These are phyloP conservation scores for Lactifluus hygrophoroides DNA, from an alignment of 768 basidiomycete species.

Conservation along the genomic window DNA sequence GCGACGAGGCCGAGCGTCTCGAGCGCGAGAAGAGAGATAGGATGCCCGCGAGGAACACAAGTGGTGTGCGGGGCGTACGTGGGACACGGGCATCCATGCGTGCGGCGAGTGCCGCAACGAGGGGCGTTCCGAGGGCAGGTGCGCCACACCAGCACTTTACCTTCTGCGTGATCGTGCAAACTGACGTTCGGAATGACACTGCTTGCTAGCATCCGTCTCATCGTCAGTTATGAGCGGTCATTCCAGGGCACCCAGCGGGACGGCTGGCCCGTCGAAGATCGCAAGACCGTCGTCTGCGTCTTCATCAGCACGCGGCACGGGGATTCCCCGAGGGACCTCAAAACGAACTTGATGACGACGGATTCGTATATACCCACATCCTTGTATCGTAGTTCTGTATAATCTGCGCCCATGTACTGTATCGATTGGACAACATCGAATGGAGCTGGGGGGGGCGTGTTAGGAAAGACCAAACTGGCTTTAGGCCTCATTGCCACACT, in stretches of 20 bases:
- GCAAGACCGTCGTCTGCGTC: conserved; percentile 12
- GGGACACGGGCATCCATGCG: conserved; percentile 62
- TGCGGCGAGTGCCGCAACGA: conserved; percentile 30
- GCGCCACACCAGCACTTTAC: neutral
- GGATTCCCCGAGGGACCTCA: conserved; percentile 8
- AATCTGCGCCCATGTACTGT: conserved; percentile 7
- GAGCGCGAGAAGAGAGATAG: conserved; percentile 42
- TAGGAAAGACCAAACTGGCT: neutral
- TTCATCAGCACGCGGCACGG: conserved; percentile 10
- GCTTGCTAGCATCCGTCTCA: neutral
- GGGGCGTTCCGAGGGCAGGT: conserved; percentile 13
- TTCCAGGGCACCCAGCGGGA: neutral
- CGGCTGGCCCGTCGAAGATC: conserved; percentile 6
- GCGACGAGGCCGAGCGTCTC: conserved; percentile 34
- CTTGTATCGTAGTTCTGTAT: conserved; percentile 4
- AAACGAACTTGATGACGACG: conserved; percentile 5
- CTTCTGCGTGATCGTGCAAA: neutral
- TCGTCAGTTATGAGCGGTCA: neutral
- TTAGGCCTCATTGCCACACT: neutral
- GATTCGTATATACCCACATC: neutral
- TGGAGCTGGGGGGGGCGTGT: neutral
- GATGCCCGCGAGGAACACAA: conserved; percentile 27
- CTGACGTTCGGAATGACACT: neutral
- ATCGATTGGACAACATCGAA: neutral
- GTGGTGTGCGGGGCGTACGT: conserved; percentile 61